Base-by-base conservation (phyloP, 2,329 filamentous ascomycete species). In the Epichloe glyceriae region DNA sequence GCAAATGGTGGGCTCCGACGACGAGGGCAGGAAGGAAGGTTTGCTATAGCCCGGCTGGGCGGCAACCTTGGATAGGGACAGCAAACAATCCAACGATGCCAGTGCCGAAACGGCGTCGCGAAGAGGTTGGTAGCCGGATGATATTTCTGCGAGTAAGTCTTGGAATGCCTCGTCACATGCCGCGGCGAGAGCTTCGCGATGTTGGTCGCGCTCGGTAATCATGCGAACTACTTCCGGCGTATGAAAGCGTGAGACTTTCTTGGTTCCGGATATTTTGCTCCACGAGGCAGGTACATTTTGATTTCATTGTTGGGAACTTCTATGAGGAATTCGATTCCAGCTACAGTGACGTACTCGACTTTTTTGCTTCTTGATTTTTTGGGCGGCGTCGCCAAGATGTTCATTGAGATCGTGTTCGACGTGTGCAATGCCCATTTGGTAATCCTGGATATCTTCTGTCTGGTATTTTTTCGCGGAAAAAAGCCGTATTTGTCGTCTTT, bases 211-310 rank as follows among this genome's bases (percentile, higher is more conserved):
- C 67, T 96, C 89, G 41, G 83, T 81, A 17, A 95, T 78, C 58
- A 95, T 76, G 54, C 81, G 80, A 46, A 95, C 76, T 22, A 96
- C 88, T 58, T 95, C 85, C 4, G 93, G 93, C 0, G 93, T 93
- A 68, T 98, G 93, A 66, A 97, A 98, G 52, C 93, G 83, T 0
- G 88, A 90, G 5, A 90, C 71, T 60, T 88, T 88, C 67, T 97
- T 97, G 6, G 93, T 98, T 47, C 91, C 90, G 52, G 86, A 94
- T 60, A 97, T 87, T 67, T 98, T 97, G 56, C 79, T 76, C 93
- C 93, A 98, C 0, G 88, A 94, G 4, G 93, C 91, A 0, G 93
- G 93, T 0, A 98, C 88, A 52, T 84, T 81, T 89, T 93, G 53
- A 96, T 76, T 50, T 88, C 80, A 1, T 76, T 67, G 65, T 95